Percentiles rank a stretch among this genome's conserved stretches.
These are phyloP conservation scores for Podospora bellae-mahoneyi DNA, from an alignment of 495 filamentous ascomycete species.

Conservation along the genomic window DNA sequence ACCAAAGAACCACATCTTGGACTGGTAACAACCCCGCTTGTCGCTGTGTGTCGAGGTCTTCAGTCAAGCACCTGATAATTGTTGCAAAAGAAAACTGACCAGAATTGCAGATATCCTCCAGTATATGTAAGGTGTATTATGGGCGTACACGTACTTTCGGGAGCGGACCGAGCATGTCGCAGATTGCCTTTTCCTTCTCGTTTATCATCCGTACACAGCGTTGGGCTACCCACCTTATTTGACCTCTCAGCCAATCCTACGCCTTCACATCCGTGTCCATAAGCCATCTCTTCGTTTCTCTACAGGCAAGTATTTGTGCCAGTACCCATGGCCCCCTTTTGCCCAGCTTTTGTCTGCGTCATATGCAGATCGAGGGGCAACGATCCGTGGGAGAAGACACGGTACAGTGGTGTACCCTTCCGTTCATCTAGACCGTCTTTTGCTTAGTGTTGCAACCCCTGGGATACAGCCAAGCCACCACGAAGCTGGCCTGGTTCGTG, in stretches of 20 bases:
- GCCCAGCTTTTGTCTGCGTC: background rate
- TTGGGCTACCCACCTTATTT: background rate
- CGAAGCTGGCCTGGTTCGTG: background rate
- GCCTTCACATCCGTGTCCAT: background rate
- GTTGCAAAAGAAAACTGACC: background rate
- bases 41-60: background rate
- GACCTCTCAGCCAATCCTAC: background rate
- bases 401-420: background rate
- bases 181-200: background rate
- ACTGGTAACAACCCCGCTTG: background rate
- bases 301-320: background rate
- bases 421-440: constrained; percentile 3
- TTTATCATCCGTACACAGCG: constrained; percentile 2
- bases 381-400: background rate
- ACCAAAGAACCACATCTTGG: background rate
- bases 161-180: constrained; percentile 3
- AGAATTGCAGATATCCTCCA: too few species aligned
- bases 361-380: background rate
- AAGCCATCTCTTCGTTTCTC: background rate
- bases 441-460: background rate
- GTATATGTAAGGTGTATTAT: too few species aligned
- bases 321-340: background rate
- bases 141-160: background rate
- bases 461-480: background rate
- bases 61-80: background rate